Evolutionary conservation across 2,329 filamentous ascomycete genomes (phyloP), one percentile per base, ranked within the genome.

Genomic region (Fusarium penzigii): DNA sequence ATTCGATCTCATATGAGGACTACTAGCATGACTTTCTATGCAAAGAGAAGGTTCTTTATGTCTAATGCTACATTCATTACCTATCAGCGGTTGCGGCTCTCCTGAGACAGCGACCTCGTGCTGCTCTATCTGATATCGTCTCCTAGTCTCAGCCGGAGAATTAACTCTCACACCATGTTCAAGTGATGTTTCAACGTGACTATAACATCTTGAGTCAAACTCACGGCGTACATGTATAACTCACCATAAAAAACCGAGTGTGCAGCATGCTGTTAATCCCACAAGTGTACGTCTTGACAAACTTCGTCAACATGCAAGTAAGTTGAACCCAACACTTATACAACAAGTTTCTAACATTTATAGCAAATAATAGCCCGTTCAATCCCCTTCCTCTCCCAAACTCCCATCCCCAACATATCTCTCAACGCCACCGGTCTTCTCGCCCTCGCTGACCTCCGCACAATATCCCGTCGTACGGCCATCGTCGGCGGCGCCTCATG

Each of bases 361-460:
- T 46, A 49, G 17, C 8, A 29, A 10, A 12, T 17, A 61, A 44
- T 44, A 20, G 12, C 55, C 6, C 44, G 61, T 44, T 59, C 68
- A 6, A 58, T 72, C 39, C 51, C 69, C 71, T 5, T 67, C 72
- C 40, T 81, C 78, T 77, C 67, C 70, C 1, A 69, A 14, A 74
- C 69, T 0, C 79, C 78, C 2, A 74, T 82, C 14, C 76, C 77
- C 2, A 59, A 63, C 20, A 65, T 82, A 45, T 66, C 72, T 3
- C 69, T 82, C 58, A 78, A 78, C 0, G 75, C 80, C 2, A 76
- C 77, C 9, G 83, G 82, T 8, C 74, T 86, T 9, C 69, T 86
- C 17, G 81, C 80, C 8, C 77, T 87, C 14, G 83, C 83, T 4
- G 82, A 86, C 53, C 74, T 86, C 39, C 72, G 74, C 36, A 83